These are phyloP conservation scores for Monilinia laxa DNA, from an alignment of 2,329 filamentous ascomycete species.

Conservation along the genomic window DNA sequence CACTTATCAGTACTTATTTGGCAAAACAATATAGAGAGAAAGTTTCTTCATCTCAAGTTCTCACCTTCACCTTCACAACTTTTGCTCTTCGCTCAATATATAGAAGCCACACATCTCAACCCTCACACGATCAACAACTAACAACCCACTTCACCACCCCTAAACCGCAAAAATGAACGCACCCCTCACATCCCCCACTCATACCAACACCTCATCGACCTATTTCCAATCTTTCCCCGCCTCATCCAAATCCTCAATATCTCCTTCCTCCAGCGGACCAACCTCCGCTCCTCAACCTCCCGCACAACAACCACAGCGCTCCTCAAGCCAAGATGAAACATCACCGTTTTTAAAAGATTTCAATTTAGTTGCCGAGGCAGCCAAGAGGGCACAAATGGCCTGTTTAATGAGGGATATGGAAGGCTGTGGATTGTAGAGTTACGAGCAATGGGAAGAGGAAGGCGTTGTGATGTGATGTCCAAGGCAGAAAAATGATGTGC, in stretches of 20 bases:
- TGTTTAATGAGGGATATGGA: slow-evolving; percentile 85
- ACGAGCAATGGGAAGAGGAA: background rate
- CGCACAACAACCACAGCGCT: slow-evolving; percentile 25
- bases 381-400: slow-evolving; percentile 88
- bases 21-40: background rate
- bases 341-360: slow-evolving; percentile 74
- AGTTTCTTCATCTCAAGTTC: background rate
- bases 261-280: slow-evolving; percentile 15
- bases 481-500: too few relatives aligned
- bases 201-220: slow-evolving; percentile 39
- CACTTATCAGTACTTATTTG: background rate
- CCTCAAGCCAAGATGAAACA: slow-evolving; percentile 49
- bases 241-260: slow-evolving; percentile 29
- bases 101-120: background rate
- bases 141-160: background rate
- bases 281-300: slow-evolving; percentile 28
- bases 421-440: slow-evolving; percentile 39
- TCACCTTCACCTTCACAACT: background rate
- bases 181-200: slow-evolving; percentile 19
- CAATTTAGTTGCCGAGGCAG: slow-evolving; percentile 85
- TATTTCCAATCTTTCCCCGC: slow-evolving; percentile 26
- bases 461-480: background rate
- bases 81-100: background rate
- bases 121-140: background rate
- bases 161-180: slow-evolving; percentile 19